Evolutionary conservation across 768 basidiomycete genomes (phyloP).

Genomic region (Boletus reticulatus): DNA sequence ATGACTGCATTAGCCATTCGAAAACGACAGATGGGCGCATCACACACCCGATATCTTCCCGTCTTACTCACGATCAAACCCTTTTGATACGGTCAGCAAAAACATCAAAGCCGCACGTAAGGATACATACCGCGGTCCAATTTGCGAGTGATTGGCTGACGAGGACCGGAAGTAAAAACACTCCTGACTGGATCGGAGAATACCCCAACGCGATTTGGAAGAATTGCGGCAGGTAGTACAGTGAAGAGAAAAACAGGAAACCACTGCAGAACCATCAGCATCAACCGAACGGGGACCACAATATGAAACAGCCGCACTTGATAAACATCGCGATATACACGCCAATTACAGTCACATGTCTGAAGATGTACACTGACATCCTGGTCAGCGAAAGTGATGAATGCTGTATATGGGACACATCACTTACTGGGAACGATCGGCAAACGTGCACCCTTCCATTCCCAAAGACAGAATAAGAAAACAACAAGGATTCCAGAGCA

Average conservation of each 20-base stretch:
- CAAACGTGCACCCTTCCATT: constrained; percentile 66
- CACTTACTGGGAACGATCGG: constrained; percentile 70
- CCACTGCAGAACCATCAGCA: constrained; percentile 37
- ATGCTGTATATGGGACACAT: neutral
- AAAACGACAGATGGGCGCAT: neutral
- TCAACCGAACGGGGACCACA: neutral
- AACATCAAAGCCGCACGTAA: neutral
- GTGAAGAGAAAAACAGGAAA: constrained; percentile 58
- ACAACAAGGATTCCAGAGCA: constrained; percentile 53
- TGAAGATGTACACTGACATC: constrained; percentile 68
- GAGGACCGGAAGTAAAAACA: constrained; percentile 69
- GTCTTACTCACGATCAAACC: constrained; percentile 63
- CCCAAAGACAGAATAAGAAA: constrained; percentile 63
- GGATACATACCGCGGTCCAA: constrained; percentile 46
- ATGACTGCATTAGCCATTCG: neutral
- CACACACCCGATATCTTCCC: constrained; percentile 55
- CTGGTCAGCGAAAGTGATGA: neutral
- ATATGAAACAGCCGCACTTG: constrained; percentile 39
- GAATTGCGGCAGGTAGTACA: constrained; percentile 74
- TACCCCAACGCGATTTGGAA: constrained; percentile 72
- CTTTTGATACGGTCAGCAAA: constrained; percentile 27
- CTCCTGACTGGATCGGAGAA: constrained; percentile 58
- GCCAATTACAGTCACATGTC: constrained; percentile 59
- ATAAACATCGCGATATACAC: constrained; percentile 71
- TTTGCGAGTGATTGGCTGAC: constrained; percentile 60